Evolutionary conservation across 2,329 filamentous ascomycete species (phyloP), one percentile per base, ranked within the genome.

Genomic region (Sporothrix brasiliensis): DNA sequence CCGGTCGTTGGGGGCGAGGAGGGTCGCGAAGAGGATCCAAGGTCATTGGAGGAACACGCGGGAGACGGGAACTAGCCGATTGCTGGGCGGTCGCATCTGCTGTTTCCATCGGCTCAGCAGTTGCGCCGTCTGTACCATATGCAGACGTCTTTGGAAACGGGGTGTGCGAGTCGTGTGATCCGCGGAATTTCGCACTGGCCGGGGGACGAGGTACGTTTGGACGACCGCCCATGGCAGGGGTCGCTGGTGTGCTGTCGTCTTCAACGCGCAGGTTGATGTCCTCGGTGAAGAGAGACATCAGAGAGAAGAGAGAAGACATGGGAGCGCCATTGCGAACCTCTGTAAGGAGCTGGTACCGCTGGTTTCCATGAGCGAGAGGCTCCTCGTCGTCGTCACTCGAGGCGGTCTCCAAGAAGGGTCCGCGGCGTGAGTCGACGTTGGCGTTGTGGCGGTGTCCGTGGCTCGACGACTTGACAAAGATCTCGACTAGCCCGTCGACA

Each of bases 281-380:
- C 79, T 99, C 95, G 3, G 95, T 99, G 77, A 99, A 99, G 0
- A 99, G 84, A 1, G 94, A 97, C 80, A 99, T 88, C 74, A 99
- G 97, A 0, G 95, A 98, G 79, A 99, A 99, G 1, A 99, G 81
- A 0, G 95, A 99, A 5, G 95, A 99, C 94, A 99, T 97, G 0
- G 96, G 94, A 1, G 95, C 94, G 16, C 95, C 95, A 76, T 99
- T 99, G 77, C 95, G 96, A 68, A 99, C 94, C 80, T 99, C 96
- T 0, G 95, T 99, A 69, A 99, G 84, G 52, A 99, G 86, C 78
- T 98, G 95, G 77, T 99, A 99, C 44, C 91, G 92, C 78, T 97
- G 93, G 70, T 92, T 89, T 9, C 86, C 87, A 49, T 87, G 87
- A 5, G 86, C 80, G 44, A 84, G 53, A 1, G 54, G 47, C 13